Base-by-base conservation (phyloP, 805 yeast genomes). In the Ogataea trehaloabstinens region DNA sequence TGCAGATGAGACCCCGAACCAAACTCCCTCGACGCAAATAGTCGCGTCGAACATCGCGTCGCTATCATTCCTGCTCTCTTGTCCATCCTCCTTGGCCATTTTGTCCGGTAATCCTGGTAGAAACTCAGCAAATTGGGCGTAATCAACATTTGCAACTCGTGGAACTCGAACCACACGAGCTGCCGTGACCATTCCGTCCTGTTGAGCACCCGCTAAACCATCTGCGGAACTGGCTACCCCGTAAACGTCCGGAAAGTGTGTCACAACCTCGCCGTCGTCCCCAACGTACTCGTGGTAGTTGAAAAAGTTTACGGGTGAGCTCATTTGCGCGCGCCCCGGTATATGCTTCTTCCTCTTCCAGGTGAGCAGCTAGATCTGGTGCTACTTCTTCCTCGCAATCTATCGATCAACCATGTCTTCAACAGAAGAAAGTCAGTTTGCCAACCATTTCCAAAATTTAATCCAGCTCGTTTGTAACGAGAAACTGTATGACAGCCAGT, bases 121-220 rank as follows among this genome's bases (percentile, higher is more conserved):
- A 6, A 44, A 55, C 0, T 56, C 55, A 6, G 84, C 78, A 53
- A 82, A 83, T 46, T 68, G 74, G 2, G 89, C 88, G 15, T 67
- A 63, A 22, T 51, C 55, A 1, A 53, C 48, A 13, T 63, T 62
- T 40, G 70, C 76, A 2, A 66, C 41, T 44, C 89, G 57, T 4
- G 91, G 88, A 3, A 83, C 67, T 37, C 90, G 55, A 4, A 83
- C 80, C n/a, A 84, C 68, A 42, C 91, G 61, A 0, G 85, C 76
- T 6, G 51, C 45, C 17, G 30, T 7, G 25, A 8, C 25, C 25
- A 8, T n/a, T n/a, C n/a, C n/a, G n/a, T n/a, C n/a, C n/a, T n/a
- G n/a, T n/a, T n/a, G n/a, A 10, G 25, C 12, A 12, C 25, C 25
- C 12, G 25, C 12, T 8, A 8, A 10, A 12, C 25, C 25, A 12